These are phyloP conservation scores for Aureobasidium uvarum DNA, from an alignment of 2,329 filamentous ascomycete species.

Conservation along the genomic window DNA sequence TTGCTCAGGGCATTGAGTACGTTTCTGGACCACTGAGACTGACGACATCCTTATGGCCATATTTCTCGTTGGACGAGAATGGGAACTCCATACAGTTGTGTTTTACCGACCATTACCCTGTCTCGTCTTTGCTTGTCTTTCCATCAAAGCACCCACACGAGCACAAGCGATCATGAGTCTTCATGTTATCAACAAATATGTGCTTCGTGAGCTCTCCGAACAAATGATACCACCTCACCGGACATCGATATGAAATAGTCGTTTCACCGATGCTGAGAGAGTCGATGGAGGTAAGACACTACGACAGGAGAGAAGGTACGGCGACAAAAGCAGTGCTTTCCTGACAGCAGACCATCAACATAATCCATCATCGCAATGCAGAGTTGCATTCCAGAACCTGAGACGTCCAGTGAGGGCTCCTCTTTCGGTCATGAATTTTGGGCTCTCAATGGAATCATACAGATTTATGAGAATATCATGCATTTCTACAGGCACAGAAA, in stretches of 20 bases:
- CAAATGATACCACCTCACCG: no score
- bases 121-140: not conserved
- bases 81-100: no score
- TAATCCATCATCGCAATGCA: no score
- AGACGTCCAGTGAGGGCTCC: not conserved
- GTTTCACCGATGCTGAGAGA: not conserved
- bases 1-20: slow-evolving; percentile 5
- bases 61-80: no score
- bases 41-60: no score
- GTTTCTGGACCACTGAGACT: not conserved
- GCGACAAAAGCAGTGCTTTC: not conserved
- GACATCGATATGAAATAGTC: no score
- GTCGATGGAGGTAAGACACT: not conserved
- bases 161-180: not conserved
- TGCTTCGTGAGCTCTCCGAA: no score
- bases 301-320: not conserved
- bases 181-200: no score
- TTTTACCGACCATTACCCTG: no score
- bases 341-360: no score
- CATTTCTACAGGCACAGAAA: not conserved
- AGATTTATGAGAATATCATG: not conserved
- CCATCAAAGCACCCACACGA: not conserved
- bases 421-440: not conserved
- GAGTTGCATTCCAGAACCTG: not conserved
- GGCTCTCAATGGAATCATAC: not conserved